These are phyloP conservation scores for Pichia sp. DNA, from an alignment of 1,139 yeast genomes.

Conservation along the genomic window DNA sequence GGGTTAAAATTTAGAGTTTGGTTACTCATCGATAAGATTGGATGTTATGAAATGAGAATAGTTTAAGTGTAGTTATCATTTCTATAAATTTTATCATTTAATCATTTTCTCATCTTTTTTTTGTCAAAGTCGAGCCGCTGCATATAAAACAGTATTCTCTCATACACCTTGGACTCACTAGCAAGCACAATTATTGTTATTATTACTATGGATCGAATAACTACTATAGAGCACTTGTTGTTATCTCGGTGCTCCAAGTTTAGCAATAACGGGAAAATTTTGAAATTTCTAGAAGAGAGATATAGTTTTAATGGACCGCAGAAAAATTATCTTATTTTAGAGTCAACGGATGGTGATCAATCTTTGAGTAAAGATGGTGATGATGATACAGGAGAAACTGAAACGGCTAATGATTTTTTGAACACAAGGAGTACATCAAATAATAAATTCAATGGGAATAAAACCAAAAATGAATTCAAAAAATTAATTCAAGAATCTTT, in stretches of 20 bases:
- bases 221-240: constrained; percentile 44
- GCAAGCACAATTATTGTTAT: too few species aligned
- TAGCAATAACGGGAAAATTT: constrained; percentile 34
- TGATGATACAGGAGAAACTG: constrained; percentile 8
- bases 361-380: constrained; percentile 15
- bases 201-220: constrained; percentile 32
- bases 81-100: too few species aligned
- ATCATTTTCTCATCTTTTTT: too few species aligned
- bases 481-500: constrained; percentile 35
- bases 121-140: too few species aligned
- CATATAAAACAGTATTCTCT: too few species aligned
- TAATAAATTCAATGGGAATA: constrained; percentile 21
- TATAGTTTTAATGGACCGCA: constrained; percentile 53
- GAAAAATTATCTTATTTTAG: constrained; percentile 47
- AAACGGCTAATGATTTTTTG: constrained; percentile 3
- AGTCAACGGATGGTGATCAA: constrained; percentile 35
- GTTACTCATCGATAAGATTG: too few species aligned
- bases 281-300: constrained; percentile 46
- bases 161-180: too few species aligned
- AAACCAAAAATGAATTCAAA: constrained; percentile 42
- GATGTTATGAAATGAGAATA: too few species aligned
- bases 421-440: constrained; percentile 2
- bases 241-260: constrained; percentile 41
- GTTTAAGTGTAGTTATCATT: too few species aligned
- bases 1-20: too few species aligned